Percentiles rank a stretch among this genome's conserved stretches.
Evolutionary conservation across 352 stramenopile species (phyloP).

Genomic region (Lagenidium giganteum): DNA sequence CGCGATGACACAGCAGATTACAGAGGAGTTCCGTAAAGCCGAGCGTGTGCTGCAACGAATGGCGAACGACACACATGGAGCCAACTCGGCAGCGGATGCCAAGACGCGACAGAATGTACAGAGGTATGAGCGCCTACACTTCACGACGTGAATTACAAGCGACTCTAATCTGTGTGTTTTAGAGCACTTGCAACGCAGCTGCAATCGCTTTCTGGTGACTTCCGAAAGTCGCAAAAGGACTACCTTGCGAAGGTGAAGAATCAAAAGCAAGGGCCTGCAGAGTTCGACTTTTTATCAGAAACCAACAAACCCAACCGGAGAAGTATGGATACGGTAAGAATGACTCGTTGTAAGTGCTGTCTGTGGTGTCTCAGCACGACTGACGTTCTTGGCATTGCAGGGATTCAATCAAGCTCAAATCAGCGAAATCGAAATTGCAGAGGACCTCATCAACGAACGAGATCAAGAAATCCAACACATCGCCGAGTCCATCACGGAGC

Average conservation of each 20-base stretch:
- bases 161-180: too few relatives aligned
- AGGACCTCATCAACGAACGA: constrained; percentile 93
- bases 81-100: constrained; percentile 71
- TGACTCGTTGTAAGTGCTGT: constrained; percentile 13
- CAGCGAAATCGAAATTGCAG: constrained; percentile 94
- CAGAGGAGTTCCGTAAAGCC: constrained; percentile 72
- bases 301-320: constrained; percentile 59
- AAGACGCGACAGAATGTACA: constrained; percentile 86
- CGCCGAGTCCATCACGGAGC: constrained; percentile 98
- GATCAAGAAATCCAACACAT: constrained; percentile 97
- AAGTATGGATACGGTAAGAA: constrained; percentile 47
- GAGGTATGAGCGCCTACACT: constrained; percentile 34
- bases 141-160: not conserved
- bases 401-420: constrained; percentile 95
- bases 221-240: constrained; percentile 97
- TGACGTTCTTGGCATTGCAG: constrained; percentile 17
- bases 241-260: constrained; percentile 96
- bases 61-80: constrained; percentile 49
- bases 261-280: constrained; percentile 94
- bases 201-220: constrained; percentile 94
- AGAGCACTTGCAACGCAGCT: constrained; percentile 94
- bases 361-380: constrained; percentile 8
- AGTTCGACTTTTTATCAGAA: constrained; percentile 88
- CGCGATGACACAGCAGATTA: constrained; percentile 74
- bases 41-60: constrained; percentile 75